Evolutionary conservation across 1,284 basidiomycete species (phyloP), one percentile per base, ranked within the genome.

Genomic region (Vanrija sp.): DNA sequence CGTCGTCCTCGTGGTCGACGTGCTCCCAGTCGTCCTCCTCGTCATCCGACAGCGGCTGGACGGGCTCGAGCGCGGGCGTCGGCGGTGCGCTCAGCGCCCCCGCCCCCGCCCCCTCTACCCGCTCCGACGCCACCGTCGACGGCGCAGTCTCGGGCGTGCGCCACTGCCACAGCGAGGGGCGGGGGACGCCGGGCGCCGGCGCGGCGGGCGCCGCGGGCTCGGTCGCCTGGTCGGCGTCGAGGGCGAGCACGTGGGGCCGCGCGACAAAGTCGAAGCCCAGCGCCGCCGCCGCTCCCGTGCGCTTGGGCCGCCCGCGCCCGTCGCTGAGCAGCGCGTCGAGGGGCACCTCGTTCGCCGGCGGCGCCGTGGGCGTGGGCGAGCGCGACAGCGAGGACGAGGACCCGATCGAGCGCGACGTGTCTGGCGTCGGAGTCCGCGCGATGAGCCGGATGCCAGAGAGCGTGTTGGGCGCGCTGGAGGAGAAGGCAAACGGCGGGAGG

Each of bases 261-360:
- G 67, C 56, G 15, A 74, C 61, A 22, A 72, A 67, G 48, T 74
- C 71, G 52, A 69, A 74, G 10, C 72, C 72, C 12, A 74, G 51
- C 0, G 66, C 57, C 0, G 65, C 62, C 9, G 72, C 72, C 12
- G 68, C 67, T 6, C 69, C 71, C 7, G 63, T 63, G 38, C 68
- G 58, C 53, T 68, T 67, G 45, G 68, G 65, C 15, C 72, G 58
- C 42, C 67, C 65, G 10, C 62, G 64, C 35, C 57, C 68, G 19
- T 53, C 54, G n/a, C n/a, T n/a, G 31, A 72, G 69, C 49, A 74
- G 53, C 18, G 38, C 27, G 1, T 45, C 36, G 20, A 61, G 49
- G 15, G 56, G 48, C 18, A 56, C 54, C 22, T 59, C 49, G 47
- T 16, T 22, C 6, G 46, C 18, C 25, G n/a, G 38, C n/a, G 31